Conservation (phyloP, 148 eudicot genomes). For the Camellia lanceoleosa region DNA sequence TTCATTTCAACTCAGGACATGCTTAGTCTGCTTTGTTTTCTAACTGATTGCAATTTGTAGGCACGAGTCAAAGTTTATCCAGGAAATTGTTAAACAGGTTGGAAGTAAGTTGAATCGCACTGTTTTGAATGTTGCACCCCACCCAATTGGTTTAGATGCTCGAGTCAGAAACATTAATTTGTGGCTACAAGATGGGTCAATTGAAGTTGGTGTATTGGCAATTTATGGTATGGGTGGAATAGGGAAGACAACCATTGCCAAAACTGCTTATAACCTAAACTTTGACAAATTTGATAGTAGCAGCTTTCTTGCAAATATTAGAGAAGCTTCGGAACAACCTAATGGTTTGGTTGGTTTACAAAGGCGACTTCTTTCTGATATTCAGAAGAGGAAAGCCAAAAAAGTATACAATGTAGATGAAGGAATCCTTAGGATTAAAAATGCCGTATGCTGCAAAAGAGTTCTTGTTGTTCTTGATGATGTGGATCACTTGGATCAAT, state of each 20-base stretch:
- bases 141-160: slow-evolving; percentile 7
- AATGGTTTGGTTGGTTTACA: slow-evolving; percentile 11
- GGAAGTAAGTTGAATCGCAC: slow-evolving; percentile 8
- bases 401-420: slow-evolving; percentile 8
- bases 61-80: slow-evolving; percentile 9
- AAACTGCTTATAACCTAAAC: slow-evolving; percentile 8
- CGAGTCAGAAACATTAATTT: slow-evolving; percentile 3
- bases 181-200: slow-evolving; percentile 14
- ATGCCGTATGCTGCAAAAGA: slow-evolving; percentile 6
- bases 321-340: slow-evolving; percentile 2
- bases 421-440: slow-evolving; percentile 4
- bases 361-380: slow-evolving; percentile 4
- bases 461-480: slow-evolving; percentile 13
- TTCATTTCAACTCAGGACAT: neutral
- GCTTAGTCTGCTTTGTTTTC: neutral
- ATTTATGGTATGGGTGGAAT: slow-evolving; percentile 13
- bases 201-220: slow-evolving; percentile 2
- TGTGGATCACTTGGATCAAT: neutral
- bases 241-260: slow-evolving; percentile 15
- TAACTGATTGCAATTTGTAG: slow-evolving; percentile 3
- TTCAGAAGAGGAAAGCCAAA: neutral
- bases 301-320: slow-evolving; percentile 7
- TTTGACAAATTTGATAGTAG: slow-evolving; percentile 4
- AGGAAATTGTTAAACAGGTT: slow-evolving; percentile 6
- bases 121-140: neutral